Evolutionary conservation across 257 asterid species (phyloP).

Genomic region (Lycium barbarum): DNA sequence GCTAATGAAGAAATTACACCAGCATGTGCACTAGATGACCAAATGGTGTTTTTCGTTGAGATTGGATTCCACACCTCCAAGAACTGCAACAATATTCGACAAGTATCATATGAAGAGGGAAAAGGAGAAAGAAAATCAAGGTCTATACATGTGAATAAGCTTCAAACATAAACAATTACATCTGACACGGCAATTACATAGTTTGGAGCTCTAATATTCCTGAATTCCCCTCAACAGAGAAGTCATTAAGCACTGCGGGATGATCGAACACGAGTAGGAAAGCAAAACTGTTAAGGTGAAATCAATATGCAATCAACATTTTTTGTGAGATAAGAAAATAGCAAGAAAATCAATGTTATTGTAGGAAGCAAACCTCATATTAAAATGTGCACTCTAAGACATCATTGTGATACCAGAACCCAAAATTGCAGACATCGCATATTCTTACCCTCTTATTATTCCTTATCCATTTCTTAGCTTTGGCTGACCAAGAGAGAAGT

Average conservation of each 20-base stretch:
- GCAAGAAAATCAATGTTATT: no score
- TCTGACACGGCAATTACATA: neutral
- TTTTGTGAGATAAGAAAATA: no score
- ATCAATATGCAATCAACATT: no score
- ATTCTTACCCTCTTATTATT: no score
- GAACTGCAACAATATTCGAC: conserved; percentile 33
- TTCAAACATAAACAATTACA: neutral
- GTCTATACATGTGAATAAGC: neutral
- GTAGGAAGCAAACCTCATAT: no score
- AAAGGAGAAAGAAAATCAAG: neutral
- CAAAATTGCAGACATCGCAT: no score
- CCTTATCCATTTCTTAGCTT: no score
- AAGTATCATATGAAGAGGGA: neutral
- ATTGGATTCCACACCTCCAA: conserved; percentile 52
- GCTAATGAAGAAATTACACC: conserved; percentile 41
- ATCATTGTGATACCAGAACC: no score
- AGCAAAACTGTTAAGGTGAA: no score
- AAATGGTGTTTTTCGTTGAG: conserved; percentile 29
- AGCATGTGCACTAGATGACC: conserved; percentile 41
- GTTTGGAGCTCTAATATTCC: neutral
- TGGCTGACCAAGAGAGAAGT: no score
- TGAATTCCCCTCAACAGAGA: neutral
- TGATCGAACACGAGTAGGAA: neutral
- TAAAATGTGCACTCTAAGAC: no score
- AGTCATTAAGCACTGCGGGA: neutral